Evolutionary conservation across 805 yeast species (phyloP), one percentile per base, ranked within the genome.

Genomic region (Ogataea salicorniae): DNA sequence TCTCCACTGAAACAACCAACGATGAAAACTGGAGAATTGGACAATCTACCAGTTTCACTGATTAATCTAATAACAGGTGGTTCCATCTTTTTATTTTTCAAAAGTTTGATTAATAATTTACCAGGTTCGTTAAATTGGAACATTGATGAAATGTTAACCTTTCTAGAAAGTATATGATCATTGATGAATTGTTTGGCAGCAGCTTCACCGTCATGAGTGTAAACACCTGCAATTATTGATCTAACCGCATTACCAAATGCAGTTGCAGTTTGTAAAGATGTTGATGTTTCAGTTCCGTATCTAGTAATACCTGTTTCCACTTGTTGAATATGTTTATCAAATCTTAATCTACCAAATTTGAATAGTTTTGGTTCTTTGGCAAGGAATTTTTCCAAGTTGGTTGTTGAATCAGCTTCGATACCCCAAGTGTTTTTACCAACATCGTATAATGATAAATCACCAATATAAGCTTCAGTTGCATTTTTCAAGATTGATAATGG

Each of bases 41-140:
- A 81, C 59, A 75, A 72, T 68, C 99, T 80, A 66, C 99, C 99
- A 29, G 96, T 86, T 69, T 94, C 99, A 34, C 96, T 91, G 47
- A 94, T 71, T 49, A 94, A 75, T 62, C 95, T 81, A 41, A 90
- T 83, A 5, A 85, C 77, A 29, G 97, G 97, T 18, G 79, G 76
- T 43, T 77, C 77, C 54, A 92, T 73, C 14, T 80, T 78, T 62
- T 91, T 85, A 53, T 91, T 81, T 47, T 80, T 83, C 60, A 96
- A 83, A 43, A 94, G 70, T 49, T 81, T 78, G 1, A 88, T 77
- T 50, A 94, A 74, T 63, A 91, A 94, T 64, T 94, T 78, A 14
- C 92, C 85, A 37, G 98, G 97, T 62, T 84, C 84, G 57, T 79
- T 81, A 65, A 94, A 89, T 58, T 79, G 80, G 67, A 94, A 85